A percentile compares a stretch with the other conserved stretches of the same genome.
These are phyloP conservation scores for Sarcodon aspratus DNA, from an alignment of 768 basidiomycete genomes.

Conservation along the genomic window DNA sequence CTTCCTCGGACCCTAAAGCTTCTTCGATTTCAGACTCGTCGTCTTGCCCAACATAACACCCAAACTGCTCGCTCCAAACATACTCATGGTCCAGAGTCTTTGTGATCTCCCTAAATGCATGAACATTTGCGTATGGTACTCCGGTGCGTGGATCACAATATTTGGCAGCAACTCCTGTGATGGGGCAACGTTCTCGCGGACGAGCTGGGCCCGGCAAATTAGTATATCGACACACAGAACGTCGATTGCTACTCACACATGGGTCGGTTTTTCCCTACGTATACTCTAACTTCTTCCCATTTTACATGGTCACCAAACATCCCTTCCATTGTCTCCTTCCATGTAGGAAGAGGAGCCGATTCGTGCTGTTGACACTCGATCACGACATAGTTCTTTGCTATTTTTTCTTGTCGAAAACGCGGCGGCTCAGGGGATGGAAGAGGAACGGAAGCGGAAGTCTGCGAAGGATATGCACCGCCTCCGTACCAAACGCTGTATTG, in stretches of 20 bases:
- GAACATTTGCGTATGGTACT: slow-evolving; percentile 64
- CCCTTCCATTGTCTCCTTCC: slow-evolving; percentile 68
- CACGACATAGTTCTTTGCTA: slow-evolving; percentile 60
- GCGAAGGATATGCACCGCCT: slow-evolving; percentile 1
- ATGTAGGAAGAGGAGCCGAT: slow-evolving; percentile 37
- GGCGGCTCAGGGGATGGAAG: slow-evolving; percentile 7
- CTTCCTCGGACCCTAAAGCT: not conserved
- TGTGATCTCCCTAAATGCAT: slow-evolving; percentile 56
- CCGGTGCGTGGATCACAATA: slow-evolving; percentile 76
- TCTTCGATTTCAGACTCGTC: not conserved
- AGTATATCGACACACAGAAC: slow-evolving; percentile 4
- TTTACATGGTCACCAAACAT: slow-evolving; percentile 80
- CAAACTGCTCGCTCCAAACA: slow-evolving; percentile 42
- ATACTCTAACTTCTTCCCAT: slow-evolving; percentile 67
- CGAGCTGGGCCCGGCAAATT: slow-evolving; percentile 34
- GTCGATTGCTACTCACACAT: slow-evolving; percentile 30
- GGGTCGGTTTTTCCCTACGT: slow-evolving; percentile 53
- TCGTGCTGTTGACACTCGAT: slow-evolving; percentile 46
- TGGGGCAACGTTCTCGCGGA: slow-evolving; percentile 54
- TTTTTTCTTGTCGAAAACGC: slow-evolving; percentile 32
- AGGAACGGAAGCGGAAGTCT: slow-evolving; percentile 15
- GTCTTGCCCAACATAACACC: slow-evolving; percentile 27
- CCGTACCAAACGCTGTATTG: slow-evolving; percentile 1
- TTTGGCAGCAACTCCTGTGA: slow-evolving; percentile 68
- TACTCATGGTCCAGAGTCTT: slow-evolving; percentile 55